Conservation (phyloP, 768 basidiomycete species). For the Trametes coccinea region DNA sequence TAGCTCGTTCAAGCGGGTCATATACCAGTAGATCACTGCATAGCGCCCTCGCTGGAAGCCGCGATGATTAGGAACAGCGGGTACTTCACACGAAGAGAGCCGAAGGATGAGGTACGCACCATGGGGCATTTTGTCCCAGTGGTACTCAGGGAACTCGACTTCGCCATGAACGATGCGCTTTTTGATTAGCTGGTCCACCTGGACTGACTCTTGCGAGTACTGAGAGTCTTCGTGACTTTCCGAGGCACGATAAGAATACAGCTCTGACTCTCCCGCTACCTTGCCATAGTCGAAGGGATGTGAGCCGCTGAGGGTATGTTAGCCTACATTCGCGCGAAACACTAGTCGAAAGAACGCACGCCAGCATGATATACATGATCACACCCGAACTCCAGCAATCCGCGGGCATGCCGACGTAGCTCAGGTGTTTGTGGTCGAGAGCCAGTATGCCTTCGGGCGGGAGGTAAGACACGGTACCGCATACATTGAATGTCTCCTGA, state of each 20-base stretch:
- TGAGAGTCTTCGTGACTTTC: conserved; percentile 24
- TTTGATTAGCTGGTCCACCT: conserved; percentile 63
- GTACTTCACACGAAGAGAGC: not conserved
- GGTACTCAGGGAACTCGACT: conserved; percentile 52
- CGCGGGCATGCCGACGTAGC: conserved; percentile 80
- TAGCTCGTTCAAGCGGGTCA: conserved; percentile 58
- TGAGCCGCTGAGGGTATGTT: conserved; percentile 49
- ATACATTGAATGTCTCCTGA: conserved; percentile 83
- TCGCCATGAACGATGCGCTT: conserved; percentile 65
- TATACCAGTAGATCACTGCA: conserved; percentile 62
- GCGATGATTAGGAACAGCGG: not conserved
- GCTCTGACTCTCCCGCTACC: conserved; percentile 25
- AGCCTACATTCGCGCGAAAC: not conserved
- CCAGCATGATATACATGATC: conserved; percentile 79
- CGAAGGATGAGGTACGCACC: conserved; percentile 43
- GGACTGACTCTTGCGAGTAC: conserved; percentile 45
- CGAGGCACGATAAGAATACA: conserved; percentile 23
- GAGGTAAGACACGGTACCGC: conserved; percentile 84
- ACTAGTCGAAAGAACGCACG: conserved; percentile 48
- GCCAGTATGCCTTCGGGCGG: conserved; percentile 85
- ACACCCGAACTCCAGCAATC: conserved; percentile 91
- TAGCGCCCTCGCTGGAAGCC: conserved; percentile 52
- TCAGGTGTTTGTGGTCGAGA: conserved; percentile 69
- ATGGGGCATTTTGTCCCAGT: conserved; percentile 58
- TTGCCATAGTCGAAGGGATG: conserved; percentile 75